These are phyloP conservation scores for Staphylotrichum longicolle DNA, from an alignment of 495 filamentous ascomycete genomes.

Conservation along the genomic window DNA sequence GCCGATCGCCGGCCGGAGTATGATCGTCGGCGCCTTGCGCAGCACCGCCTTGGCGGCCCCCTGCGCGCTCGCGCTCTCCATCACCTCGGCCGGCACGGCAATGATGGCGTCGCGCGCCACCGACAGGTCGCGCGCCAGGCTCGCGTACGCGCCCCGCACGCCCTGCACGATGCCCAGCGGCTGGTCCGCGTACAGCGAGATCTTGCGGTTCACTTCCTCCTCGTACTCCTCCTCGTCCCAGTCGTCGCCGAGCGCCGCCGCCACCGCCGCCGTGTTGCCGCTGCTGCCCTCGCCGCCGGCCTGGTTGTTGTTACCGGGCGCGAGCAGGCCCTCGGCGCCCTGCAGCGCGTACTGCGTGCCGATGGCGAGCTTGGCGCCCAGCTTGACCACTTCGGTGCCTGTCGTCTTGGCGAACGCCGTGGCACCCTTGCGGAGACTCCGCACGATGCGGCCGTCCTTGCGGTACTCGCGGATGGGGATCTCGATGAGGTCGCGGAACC, in stretches of 20 bases:
- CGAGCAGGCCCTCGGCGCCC: constrained; percentile 76
- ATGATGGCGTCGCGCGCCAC: constrained; percentile 86
- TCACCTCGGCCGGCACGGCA: constrained; percentile 86
- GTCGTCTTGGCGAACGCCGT: constrained; percentile 88
- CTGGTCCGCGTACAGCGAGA: constrained; percentile 85
- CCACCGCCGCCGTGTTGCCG: constrained; percentile 23
- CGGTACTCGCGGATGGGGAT: constrained; percentile 89
- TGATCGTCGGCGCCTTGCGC: constrained; percentile 81
- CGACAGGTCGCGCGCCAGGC: constrained; percentile 81
- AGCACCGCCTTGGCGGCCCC: constrained; percentile 79
- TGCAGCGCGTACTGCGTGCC: constrained; percentile 91
- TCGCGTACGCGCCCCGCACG: constrained; percentile 73
- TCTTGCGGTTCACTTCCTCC: constrained; percentile 47
- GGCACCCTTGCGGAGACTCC: constrained; percentile 87
- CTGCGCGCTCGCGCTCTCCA: constrained; percentile 79
- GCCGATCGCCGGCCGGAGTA: constrained; percentile 86
- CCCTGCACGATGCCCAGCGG: constrained; percentile 84
- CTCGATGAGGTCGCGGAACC: constrained; percentile 79
- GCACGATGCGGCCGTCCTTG: constrained; percentile 89
- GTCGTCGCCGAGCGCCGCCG: constrained; percentile 38
- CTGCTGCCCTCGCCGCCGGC: constrained; percentile 26
- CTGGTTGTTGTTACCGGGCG: constrained; percentile 41
- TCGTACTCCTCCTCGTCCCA: constrained; percentile 66
- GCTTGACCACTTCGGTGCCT: constrained; percentile 81
- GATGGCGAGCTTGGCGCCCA: constrained; percentile 92